Conservation (phyloP, 1,284 basidiomycete species). For the Cryptococcus floricola region DNA sequence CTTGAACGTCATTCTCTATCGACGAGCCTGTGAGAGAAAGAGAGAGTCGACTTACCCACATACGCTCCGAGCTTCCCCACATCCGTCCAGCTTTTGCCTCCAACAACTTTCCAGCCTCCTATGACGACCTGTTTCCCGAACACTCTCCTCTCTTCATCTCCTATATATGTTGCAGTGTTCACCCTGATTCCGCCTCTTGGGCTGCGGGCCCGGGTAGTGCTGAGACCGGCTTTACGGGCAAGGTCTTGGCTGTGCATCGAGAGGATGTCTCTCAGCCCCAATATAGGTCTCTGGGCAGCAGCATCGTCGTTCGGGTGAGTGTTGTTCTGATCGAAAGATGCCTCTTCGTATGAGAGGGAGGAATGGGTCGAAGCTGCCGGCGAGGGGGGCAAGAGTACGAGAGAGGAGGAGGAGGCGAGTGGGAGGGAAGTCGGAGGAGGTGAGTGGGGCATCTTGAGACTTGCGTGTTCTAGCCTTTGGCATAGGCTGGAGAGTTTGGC, state of each 20-base stretch:
- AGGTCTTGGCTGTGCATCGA: constrained; percentile 8
- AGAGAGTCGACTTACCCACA: constrained; percentile 33
- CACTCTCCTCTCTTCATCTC: neutral
- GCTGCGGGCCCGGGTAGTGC: neutral
- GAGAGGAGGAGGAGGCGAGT: neutral
- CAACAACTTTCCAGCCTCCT: constrained; percentile 40
- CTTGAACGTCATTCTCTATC: neutral
- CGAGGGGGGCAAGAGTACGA: neutral
- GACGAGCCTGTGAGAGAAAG: neutral
- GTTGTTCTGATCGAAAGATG: constrained; percentile 12
- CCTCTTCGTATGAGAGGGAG: constrained; percentile 14
- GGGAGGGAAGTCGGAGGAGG: no score
- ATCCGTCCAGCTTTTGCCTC: constrained; percentile 36
- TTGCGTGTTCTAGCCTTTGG: no score
- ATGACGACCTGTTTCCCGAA: constrained; percentile 38
- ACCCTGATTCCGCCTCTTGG: neutral
- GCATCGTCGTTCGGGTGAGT: neutral
- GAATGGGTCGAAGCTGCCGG: constrained; percentile 2
- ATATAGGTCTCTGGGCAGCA: neutral
- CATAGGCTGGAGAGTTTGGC: no score
- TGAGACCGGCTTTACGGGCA: neutral
- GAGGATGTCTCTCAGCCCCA: constrained; percentile 20
- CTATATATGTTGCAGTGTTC: neutral
- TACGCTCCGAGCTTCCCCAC: constrained; percentile 39
- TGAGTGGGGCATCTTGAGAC: no score